Evolutionary conservation across 331 rosid genomes (phyloP).

Genomic region (Malus hybrid): DNA sequence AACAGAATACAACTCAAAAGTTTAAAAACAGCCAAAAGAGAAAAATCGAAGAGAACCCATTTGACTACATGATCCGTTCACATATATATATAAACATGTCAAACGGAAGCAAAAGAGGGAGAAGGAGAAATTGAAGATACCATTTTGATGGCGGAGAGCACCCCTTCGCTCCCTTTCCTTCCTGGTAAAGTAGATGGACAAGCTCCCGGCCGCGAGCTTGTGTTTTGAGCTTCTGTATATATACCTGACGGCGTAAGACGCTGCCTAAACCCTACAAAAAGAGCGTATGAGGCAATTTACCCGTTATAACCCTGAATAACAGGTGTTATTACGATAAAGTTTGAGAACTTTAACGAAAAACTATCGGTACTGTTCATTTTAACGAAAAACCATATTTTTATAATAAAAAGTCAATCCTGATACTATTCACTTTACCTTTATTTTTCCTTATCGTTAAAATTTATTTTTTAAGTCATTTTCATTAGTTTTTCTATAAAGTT

Average conservation of each 20-base stretch:
- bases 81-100: not conserved
- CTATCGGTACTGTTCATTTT: too few relatives aligned
- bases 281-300: not conserved
- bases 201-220: not conserved
- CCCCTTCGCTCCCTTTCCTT: not conserved
- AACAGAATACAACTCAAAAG: not conserved
- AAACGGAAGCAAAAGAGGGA: not conserved
- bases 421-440: too few relatives aligned
- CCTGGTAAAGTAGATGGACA: not conserved
- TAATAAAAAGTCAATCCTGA: too few relatives aligned
- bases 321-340: not conserved
- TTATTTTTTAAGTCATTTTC: too few relatives aligned
- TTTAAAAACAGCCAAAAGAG: not conserved
- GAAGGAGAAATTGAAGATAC: not conserved
- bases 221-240: not conserved
- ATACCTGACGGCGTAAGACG: not conserved
- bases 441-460: too few relatives aligned
- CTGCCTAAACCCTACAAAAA: not conserved
- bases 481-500: not conserved
- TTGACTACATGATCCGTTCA: not conserved
- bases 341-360: too few relatives aligned
- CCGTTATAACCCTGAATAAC: not conserved
- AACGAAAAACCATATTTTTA: too few relatives aligned
- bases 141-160: not conserved
- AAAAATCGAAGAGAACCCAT: not conserved